Conservation (phyloP, 2,329 filamentous ascomycete genomes). For the Scedosporium dehoogii region DNA sequence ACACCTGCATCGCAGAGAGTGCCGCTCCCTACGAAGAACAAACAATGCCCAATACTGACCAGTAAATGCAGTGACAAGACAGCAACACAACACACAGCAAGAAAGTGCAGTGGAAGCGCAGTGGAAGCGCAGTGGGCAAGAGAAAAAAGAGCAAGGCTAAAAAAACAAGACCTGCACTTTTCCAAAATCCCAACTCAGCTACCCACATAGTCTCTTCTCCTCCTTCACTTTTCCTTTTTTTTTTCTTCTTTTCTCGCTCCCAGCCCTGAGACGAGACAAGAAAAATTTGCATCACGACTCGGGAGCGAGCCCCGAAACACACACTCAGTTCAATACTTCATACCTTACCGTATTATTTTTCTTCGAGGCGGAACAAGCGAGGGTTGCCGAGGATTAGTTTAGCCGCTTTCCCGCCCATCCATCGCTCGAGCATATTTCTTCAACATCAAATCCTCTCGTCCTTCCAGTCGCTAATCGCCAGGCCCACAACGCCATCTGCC, state of each 20-base stretch:
- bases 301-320: not conserved
- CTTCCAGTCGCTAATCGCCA: not conserved
- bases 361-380: not conserved
- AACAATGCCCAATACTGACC: slow-evolving; percentile 2
- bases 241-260: not conserved
- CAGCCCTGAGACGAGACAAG: not conserved
- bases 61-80: slow-evolving; percentile 1
- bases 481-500: not conserved
- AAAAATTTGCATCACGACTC: not conserved
- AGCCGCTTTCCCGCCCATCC: not conserved
- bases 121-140: not conserved
- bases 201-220: not conserved
- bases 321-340: not conserved
- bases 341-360: not conserved
- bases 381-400: not conserved
- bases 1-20: not conserved
- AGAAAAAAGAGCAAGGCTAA: not conserved
- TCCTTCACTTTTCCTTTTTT: not conserved
- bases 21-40: not conserved
- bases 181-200: not conserved
- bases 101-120: too few species aligned
- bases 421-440: not conserved
- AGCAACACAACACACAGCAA: not conserved
- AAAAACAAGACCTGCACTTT: not conserved
- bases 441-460: not conserved